Conservation (phyloP, 169 alveolate species). For the Eimeria mitis region DNA sequence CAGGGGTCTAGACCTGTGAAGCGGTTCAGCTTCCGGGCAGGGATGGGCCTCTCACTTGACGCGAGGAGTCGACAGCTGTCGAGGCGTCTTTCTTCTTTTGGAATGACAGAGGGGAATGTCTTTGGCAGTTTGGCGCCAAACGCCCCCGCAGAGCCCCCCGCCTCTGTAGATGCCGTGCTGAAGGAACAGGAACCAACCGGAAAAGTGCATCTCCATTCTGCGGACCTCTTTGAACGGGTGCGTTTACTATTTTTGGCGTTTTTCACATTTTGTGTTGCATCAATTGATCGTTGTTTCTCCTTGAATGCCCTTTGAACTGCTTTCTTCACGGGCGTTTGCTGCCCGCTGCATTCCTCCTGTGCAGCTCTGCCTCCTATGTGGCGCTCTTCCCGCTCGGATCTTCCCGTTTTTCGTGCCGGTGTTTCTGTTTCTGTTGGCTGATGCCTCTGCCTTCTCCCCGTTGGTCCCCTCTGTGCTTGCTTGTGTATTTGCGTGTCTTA, state of each 20-base stretch:
- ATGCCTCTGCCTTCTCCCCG: neutral
- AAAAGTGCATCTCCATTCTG: conserved; percentile 67
- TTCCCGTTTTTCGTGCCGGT: neutral
- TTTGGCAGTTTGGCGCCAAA: conserved; percentile 42
- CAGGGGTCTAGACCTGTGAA: conserved; percentile 43
- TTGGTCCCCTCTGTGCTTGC: neutral
- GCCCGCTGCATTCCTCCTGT: neutral
- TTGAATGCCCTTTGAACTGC: neutral
- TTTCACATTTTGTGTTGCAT: neutral
- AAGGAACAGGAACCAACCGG: conserved; percentile 53
- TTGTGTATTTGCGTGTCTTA: neutral
- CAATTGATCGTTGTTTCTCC: neutral
- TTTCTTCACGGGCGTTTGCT: neutral
- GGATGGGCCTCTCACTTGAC: conserved; percentile 45
- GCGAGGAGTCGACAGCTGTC: conserved; percentile 58
- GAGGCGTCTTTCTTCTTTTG: conserved; percentile 43
- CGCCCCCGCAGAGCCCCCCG: conserved; percentile 1
- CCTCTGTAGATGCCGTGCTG: conserved; percentile 38
- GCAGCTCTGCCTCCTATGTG: neutral
- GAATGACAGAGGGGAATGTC: conserved; percentile 63
- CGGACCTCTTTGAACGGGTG: conserved; percentile 78
- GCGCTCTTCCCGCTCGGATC: neutral
- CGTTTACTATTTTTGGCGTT: neutral
- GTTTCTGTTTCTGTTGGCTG: neutral
- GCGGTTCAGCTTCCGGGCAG: conserved; percentile 63